phyloP scores from a whole-genome alignment of 2,329 filamentous ascomycete genomes.

The Aspergillus sp. region DNA sequence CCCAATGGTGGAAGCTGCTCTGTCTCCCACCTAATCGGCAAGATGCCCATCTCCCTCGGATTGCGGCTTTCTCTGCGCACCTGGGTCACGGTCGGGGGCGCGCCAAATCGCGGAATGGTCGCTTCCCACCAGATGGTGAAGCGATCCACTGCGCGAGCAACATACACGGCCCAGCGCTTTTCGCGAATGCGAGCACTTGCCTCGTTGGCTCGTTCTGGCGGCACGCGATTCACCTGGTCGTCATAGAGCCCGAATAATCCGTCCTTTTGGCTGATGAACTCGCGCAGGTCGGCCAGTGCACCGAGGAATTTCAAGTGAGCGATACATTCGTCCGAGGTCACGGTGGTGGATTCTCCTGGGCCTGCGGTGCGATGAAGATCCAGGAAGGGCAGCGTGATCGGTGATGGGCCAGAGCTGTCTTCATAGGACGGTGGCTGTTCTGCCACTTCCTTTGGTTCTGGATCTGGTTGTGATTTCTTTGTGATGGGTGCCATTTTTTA shows the following conservation, averaged over 20 bases:
- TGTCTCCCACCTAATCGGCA: background rate
- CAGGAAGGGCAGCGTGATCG: too few species aligned
- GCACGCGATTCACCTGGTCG: constrained; percentile 24
- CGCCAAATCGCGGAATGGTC: background rate
- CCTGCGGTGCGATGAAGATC: too few species aligned
- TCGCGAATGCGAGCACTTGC: constrained; percentile 54
- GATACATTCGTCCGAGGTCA: constrained; percentile 48
- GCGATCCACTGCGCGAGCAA: constrained; percentile 61
- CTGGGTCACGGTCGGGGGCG: background rate
- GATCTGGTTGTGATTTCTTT: too few species aligned
- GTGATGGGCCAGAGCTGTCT: constrained; percentile 13
- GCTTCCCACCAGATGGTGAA: constrained; percentile 57
- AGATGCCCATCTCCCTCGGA: constrained; percentile 14
- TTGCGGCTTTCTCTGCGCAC: constrained; percentile 26
- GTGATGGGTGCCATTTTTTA: too few species aligned
- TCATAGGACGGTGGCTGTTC: background rate
- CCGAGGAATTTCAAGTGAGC: constrained; percentile 65
- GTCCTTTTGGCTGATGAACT: constrained; percentile 59
- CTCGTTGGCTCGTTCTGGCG: constrained; percentile 25
- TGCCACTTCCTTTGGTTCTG: background rate
- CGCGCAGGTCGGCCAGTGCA: constrained; percentile 58
- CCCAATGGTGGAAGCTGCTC: background rate
- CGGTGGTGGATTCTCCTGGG: too few species aligned
- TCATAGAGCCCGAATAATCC: constrained; percentile 59
- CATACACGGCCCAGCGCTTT: constrained; percentile 68